Base-by-base conservation (phyloP, 495 filamentous ascomycete species). In the Viridothelium virens region DNA sequence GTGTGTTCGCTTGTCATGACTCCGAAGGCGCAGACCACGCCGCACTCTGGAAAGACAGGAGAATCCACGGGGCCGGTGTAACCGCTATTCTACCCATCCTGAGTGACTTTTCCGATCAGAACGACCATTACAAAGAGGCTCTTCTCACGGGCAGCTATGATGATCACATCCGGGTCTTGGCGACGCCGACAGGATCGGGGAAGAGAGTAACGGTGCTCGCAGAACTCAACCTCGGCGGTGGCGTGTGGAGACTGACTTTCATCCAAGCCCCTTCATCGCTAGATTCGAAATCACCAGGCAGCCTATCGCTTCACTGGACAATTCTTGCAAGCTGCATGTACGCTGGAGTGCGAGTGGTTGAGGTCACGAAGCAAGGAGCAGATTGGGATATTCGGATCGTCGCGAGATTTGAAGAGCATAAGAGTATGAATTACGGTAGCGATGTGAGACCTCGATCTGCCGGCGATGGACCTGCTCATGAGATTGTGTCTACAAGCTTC, bases 391-490 rank as follows among this genome's bases (percentile, higher is more conserved):
- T 92, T 69, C 77, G 83, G 61, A 80, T 93, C 16, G 67, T 96
- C 48, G 88, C 84, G 2, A 82, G 82, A 69, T 94, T 94, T 71
- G 89, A 89, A 65, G 90, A 92, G 74, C 91, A 97, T 77, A 79
- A 90, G 78, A 96, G 91, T 74, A 96, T 97, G 93, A 94, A 93
- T 71, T 98, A 98, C 75, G 93, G 87, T 14, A 89, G 89, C 67
- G 91, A 91, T 78, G 83, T 89, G 37, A 85, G 87, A 76, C 77
- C 80, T 61, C 46, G 37, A 67, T 67, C 66, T 68, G 64, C 36
- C 48, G 61, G 9, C 67, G 66, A 33, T 68, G 64, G 16, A 39
- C 41, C 56, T 18, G 33, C 59, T 38, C 62, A 56, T 62, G 70
- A 64, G 12, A 81, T 85, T 69, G 81, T 95, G 10, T 92, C 89